Conservation (phyloP, 1,284 basidiomycete species). For the Cryptococcus sp. region DNA sequence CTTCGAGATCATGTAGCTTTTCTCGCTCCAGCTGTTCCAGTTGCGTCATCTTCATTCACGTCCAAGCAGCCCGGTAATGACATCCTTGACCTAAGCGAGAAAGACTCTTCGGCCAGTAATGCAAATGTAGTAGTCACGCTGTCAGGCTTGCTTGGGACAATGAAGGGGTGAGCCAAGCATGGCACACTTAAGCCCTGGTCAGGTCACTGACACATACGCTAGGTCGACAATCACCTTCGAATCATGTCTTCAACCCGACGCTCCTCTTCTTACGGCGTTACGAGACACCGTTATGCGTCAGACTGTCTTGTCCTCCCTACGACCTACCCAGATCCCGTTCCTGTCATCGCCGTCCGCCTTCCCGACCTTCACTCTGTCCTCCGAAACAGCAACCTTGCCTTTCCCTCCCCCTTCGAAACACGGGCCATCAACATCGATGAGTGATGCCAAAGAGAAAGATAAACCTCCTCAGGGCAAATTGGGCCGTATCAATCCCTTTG, state of each 20-base stretch:
- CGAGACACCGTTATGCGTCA: slow-evolving; percentile 59
- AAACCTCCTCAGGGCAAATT: slow-evolving; percentile 27
- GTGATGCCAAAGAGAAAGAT: slow-evolving; percentile 25
- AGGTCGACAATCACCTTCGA: slow-evolving; percentile 36
- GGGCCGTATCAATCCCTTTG: slow-evolving; percentile 48
- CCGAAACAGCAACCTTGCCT: slow-evolving; percentile 61
- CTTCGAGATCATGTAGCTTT: slow-evolving; percentile 75
- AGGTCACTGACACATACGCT: not conserved
- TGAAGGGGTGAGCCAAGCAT: slow-evolving; percentile 57
- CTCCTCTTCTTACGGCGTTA: slow-evolving; percentile 64
- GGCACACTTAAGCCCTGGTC: not conserved
- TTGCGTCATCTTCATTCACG: slow-evolving; percentile 14
- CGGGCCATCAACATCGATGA: slow-evolving; percentile 16
- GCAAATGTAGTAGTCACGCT: slow-evolving; percentile 65
- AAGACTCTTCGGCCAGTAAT: slow-evolving; percentile 5
- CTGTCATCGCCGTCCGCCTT: slow-evolving; percentile 51
- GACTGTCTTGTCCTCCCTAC: slow-evolving; percentile 33
- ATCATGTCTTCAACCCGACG: slow-evolving; percentile 59
- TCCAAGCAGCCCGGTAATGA: slow-evolving; percentile 17
- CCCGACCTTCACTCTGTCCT: slow-evolving; percentile 60
- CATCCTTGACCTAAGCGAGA: not conserved
- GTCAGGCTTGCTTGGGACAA: slow-evolving; percentile 72
- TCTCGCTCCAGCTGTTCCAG: slow-evolving; percentile 29
- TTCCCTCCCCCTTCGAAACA: slow-evolving; percentile 60
- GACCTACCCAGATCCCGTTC: slow-evolving; percentile 39